phyloP scores from a whole-genome alignment of 140 eudicot species.

The Bidens hawaiensis region DNA sequence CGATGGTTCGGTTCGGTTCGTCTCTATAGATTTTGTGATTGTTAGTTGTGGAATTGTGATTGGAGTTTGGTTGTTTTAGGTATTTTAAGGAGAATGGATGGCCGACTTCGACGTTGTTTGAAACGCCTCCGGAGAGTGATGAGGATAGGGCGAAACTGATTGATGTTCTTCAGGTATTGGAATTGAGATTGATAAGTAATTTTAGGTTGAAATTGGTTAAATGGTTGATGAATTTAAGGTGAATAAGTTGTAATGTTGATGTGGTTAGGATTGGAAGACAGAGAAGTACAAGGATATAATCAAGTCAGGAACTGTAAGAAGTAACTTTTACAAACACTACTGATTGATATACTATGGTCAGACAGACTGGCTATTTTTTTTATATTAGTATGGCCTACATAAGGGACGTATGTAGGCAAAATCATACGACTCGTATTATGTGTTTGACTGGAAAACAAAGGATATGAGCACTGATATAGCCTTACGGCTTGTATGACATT shows the following conservation, averaged over 20 bases:
- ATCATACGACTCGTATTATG: too few species aligned
- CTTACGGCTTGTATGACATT: too few species aligned
- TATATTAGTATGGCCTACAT: too few species aligned
- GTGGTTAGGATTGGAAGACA: conserved; percentile 88
- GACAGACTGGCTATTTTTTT: too few species aligned
- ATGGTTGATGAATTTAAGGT: neutral
- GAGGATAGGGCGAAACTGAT: conserved; percentile 56
- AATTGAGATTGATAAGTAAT: neutral
- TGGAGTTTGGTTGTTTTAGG: conserved; percentile 40
- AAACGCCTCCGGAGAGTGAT: conserved; percentile 60
- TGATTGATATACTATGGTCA: too few species aligned
- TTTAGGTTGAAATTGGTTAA: too few species aligned
- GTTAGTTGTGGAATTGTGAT: neutral
- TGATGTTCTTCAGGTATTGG: conserved; percentile 81
- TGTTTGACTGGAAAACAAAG: too few species aligned
- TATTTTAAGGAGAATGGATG: conserved; percentile 96
- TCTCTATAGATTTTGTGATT: neutral
- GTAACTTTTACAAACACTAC: too few species aligned
- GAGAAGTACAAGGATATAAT: conserved; percentile 91
- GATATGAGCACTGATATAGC: too few species aligned
- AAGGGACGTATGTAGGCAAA: too few species aligned
- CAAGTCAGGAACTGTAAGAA: conserved; percentile 95
- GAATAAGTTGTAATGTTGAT: neutral
- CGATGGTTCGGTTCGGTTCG: conserved; percentile 46
- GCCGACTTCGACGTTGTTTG: conserved; percentile 80